Base-by-base conservation (phyloP, 2,329 filamentous ascomycete species). In the Septoria petroselini region DNA sequence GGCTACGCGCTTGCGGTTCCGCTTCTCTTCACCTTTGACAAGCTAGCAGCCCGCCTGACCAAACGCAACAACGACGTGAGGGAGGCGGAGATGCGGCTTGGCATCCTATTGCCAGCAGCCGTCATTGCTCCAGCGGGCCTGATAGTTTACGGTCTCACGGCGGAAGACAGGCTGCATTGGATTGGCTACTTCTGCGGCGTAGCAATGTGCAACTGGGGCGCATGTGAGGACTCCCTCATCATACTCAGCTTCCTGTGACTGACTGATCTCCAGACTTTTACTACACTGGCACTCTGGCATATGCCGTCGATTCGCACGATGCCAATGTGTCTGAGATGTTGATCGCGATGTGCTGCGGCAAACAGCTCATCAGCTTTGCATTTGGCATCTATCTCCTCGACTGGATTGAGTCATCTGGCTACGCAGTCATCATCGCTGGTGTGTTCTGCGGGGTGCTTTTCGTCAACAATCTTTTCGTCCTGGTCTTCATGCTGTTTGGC, bases 311-410 rank as follows among this genome's bases (percentile, higher is more conserved):
- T 60, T 76, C 73, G 44, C 80, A 83, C 64, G 76, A 75, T 15
- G 70, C 74, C 27, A 80, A 82, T 56, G 77, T 79, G n/a, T 76
- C 74, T 18, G 80, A 83, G 66, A 82, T 82, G 79, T 71, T 83
- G 8, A 82, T 70, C 41, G 67, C 67, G 7, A 69, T 70, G 66
- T 62, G 66, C 21, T 25, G 62, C 23, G 66, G 67, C 27, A 70
- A 69, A 48, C 66, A 68, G 43, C 60, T 65, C 8, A 69, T 69
- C 31, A 60, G 52, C 23, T 70, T 70, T 34, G 68, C 50, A 5
- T 59, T 58, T 42, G 62, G 65, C 6, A 58, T 68, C 18, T 67
- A 68, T 40, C 53, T 70, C 35, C 59, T 70, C 12, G 65, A 68
- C 25, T 70, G 67, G 67, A 65, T 70, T 14, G 21, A 61, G 21